These are phyloP conservation scores for Stemphylium vesicarium DNA, from an alignment of 2,329 filamentous ascomycete genomes.

Conservation along the genomic window DNA sequence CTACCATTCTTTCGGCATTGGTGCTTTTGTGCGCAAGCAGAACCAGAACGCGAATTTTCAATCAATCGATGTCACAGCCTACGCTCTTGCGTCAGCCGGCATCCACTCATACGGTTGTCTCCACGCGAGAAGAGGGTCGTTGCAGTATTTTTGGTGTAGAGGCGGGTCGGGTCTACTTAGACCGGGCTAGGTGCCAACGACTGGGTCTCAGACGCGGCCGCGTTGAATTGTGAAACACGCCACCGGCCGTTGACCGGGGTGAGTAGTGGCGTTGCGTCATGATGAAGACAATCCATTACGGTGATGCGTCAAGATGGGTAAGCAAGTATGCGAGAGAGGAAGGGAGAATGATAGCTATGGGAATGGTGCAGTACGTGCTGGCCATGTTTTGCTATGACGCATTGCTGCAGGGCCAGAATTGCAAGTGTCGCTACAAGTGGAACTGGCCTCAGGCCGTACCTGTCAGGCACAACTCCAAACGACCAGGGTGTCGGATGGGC, in stretches of 20 bases:
- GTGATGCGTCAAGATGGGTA: background rate
- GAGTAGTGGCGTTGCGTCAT: conserved; percentile 28
- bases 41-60: too few relatives aligned
- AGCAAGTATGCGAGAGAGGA: background rate
- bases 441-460: conserved; percentile 17
- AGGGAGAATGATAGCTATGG: background rate
- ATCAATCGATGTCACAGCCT: too few relatives aligned
- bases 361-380: background rate
- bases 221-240: conserved; percentile 35
- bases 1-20: background rate
- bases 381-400: too few relatives aligned
- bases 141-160: conserved; percentile 9
- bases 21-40: background rate
- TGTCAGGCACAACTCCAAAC: conserved; percentile 33
- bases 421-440: background rate
- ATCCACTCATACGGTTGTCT: background rate
- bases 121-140: background rate
- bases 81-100: too few relatives aligned
- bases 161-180: conserved; percentile 3
- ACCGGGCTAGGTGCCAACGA: conserved; percentile 11
- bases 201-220: conserved; percentile 20
- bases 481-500: conserved; percentile 35
- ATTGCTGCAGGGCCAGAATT: too few relatives aligned
- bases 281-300: conserved; percentile 6
- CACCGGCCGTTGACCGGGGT: conserved; percentile 23